Conservation (phyloP, 768 basidiomycete species). For the Boletellus ananiceps region DNA sequence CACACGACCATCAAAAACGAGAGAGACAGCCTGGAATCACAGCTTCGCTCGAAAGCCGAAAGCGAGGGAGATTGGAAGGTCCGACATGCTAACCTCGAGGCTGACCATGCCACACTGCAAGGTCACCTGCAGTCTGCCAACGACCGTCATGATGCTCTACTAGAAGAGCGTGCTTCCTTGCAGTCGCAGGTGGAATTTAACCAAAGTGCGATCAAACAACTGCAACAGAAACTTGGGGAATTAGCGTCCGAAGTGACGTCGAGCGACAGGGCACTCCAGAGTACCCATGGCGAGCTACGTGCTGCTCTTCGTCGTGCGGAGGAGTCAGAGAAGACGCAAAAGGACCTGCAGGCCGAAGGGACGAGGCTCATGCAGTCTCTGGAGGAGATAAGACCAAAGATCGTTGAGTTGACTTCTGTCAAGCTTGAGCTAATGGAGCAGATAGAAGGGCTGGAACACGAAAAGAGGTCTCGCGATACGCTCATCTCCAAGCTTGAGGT, state of each 20-base stretch:
- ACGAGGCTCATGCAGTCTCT: slow-evolving; percentile 73
- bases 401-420: slow-evolving; percentile 71
- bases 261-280: slow-evolving; percentile 54
- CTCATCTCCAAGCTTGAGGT: slow-evolving; percentile 60
- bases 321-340: slow-evolving; percentile 67
- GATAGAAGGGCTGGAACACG: slow-evolving; percentile 50
- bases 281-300: slow-evolving; percentile 61
- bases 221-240: slow-evolving; percentile 57
- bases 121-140: slow-evolving; percentile 41
- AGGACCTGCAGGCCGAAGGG: slow-evolving; percentile 73
- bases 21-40: slow-evolving; percentile 50
- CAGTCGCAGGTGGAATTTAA: slow-evolving; percentile 44
- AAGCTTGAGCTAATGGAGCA: slow-evolving; percentile 68
- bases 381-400: slow-evolving; percentile 82
- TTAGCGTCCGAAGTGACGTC: slow-evolving; percentile 50
- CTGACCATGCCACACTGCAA: slow-evolving; percentile 36
- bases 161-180: slow-evolving; percentile 47
- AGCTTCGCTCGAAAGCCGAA: slow-evolving; percentile 39
- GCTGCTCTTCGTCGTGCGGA: slow-evolving; percentile 63
- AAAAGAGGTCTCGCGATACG: slow-evolving; percentile 50
- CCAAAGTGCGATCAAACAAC: slow-evolving; percentile 43
- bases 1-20: slow-evolving; percentile 57
- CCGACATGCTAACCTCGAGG: slow-evolving; percentile 45
- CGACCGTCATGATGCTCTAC: slow-evolving; percentile 45
- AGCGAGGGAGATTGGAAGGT: slow-evolving; percentile 45